Conservation (phyloP, 768 basidiomycete genomes). For the Mrakia frigida region DNA sequence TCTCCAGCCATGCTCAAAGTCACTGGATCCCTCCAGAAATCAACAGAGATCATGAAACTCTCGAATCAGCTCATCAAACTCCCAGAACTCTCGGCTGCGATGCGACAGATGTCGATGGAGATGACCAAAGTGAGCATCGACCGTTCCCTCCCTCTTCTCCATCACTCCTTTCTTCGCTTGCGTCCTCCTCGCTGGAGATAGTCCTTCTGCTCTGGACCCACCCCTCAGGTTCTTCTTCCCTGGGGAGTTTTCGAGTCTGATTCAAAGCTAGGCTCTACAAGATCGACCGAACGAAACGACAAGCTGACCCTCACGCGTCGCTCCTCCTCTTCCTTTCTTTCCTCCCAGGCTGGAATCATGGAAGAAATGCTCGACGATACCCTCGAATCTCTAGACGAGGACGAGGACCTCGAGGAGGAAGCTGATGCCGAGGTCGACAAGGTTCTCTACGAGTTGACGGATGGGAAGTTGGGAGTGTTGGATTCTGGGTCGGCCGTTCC, state of each 20-base stretch:
- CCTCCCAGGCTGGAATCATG: constrained; percentile 80
- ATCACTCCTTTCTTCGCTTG: too few relatives aligned
- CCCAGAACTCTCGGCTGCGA: constrained; percentile 83
- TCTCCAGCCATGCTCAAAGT: constrained; percentile 85
- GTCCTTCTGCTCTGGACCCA: too few relatives aligned
- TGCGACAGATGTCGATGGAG: constrained; percentile 99
- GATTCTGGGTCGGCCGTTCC: constrained; percentile 33
- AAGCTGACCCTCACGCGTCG: neutral
- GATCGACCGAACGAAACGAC: too few relatives aligned
- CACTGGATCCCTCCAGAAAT: constrained; percentile 94
- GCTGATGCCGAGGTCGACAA: constrained; percentile 97
- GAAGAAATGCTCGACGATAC: constrained; percentile 97
- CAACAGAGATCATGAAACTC: constrained; percentile 96
- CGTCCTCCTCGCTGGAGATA: too few relatives aligned
- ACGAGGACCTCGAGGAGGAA: constrained; percentile 91
- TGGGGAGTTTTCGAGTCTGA: too few relatives aligned
- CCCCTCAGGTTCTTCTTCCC: too few relatives aligned
- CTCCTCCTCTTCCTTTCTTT: neutral
- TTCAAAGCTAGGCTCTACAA: too few relatives aligned
- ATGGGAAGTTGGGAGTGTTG: constrained; percentile 61
- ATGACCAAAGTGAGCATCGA: constrained; percentile 82
- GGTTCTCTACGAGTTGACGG: constrained; percentile 87
- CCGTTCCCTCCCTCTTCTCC: neutral
- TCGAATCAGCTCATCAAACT: constrained; percentile 88
- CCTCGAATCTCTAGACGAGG: constrained; percentile 66